Conservation (phyloP, 2,329 filamentous ascomycete genomes). For the Pestalotiopsis sp. region DNA sequence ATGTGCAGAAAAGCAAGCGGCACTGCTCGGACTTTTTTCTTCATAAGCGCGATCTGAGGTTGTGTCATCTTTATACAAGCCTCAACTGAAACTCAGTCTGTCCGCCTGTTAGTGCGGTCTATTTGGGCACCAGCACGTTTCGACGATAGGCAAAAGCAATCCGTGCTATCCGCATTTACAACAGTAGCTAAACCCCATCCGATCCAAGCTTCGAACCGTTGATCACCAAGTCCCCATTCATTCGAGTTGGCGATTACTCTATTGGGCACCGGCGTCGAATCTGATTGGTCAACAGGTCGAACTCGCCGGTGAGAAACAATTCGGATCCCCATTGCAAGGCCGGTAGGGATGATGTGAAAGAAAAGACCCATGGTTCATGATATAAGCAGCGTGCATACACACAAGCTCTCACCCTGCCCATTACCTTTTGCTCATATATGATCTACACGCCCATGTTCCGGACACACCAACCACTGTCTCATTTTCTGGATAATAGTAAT, state of each 20-base stretch:
- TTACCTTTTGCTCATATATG: neutral
- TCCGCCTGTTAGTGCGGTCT: neutral
- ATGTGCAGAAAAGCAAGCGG: neutral
- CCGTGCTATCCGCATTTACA: neutral
- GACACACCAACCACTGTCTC: neutral
- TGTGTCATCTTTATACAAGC: neutral
- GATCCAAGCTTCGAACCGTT: neutral
- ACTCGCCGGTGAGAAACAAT: neutral
- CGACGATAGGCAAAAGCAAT: neutral
- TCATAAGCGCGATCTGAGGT: neutral
- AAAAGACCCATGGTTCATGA: neutral
- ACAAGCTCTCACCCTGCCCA: neutral
- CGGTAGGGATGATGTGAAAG: neutral
- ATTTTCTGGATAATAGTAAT: neutral
- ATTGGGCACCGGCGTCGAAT: neutral
- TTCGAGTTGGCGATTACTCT: neutral
- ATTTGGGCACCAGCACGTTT: neutral
- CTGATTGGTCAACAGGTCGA: neutral
- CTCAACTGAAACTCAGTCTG: constrained; percentile 6
- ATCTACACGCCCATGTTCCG: neutral
- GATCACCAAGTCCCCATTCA: neutral
- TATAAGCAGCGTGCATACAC: neutral
- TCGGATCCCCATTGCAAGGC: constrained; percentile 1
- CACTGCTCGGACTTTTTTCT: neutral
- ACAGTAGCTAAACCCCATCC: neutral